Evolutionary conservation across 108 stramenopile species (phyloP), one percentile per base, ranked within the genome.

Genomic region (Skeletonema marinoi): DNA sequence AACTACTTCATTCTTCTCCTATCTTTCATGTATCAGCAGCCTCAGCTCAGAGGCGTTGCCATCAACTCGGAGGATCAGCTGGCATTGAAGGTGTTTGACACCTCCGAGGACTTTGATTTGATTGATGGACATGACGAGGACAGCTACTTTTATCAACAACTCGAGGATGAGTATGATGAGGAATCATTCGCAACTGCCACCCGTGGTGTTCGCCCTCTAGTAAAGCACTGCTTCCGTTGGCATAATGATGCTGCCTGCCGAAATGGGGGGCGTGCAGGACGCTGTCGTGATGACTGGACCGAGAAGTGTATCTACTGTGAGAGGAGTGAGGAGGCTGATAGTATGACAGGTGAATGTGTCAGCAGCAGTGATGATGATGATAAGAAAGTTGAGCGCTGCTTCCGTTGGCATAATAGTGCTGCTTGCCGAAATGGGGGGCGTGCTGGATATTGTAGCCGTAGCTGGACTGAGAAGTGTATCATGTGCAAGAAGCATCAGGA

Each of bases 201-300:
- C 51, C 4, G 19, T 21, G 0, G 51, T 7, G n/a, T 50, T 50
- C 16, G 48, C 5, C 16, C 17, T 17, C 7, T 13, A 9, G 21
- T 54, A 9, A 6, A 54, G 25, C 21, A 29, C 0, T 54, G 51
- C 51, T 54, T 54, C 21, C 51, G 19, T 3, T 54, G 51, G 51
- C 51, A 54, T 16, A 2, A 5, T 54, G 6, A 25, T 7, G 21
- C 19, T 63, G 7, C 54, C 35, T 32, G 74, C 74, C 3, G 66
- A 62, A 65, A 6, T 39, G 71, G 14, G 68, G 48, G 41, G 39
- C 50, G 32, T 74, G 21, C 38, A 29, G 60, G 76, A 60, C 25
- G 32, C 29, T 21, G 46, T 65, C 35, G 17, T 36, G 61, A 30
- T 39, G 9, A 39, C 31, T 36, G 32, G 38, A 16, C 17, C 6